Evolutionary conservation across 2,329 filamentous ascomycete genomes (phyloP).

Genomic region (Exophiala sp.): DNA sequence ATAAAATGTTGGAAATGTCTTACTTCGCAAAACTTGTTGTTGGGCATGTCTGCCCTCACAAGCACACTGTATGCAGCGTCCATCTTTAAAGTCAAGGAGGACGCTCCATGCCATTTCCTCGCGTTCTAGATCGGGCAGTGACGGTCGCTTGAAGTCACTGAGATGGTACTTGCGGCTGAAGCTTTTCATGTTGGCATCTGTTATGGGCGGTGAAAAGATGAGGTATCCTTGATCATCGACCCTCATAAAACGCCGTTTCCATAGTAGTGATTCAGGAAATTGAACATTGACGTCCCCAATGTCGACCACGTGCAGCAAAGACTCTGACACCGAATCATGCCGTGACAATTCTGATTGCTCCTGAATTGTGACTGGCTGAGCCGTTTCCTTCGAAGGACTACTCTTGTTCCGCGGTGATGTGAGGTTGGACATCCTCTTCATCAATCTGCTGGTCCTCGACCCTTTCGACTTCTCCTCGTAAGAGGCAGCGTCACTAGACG

Average conservation of each 20-base stretch:
- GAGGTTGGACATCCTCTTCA: conserved; percentile 61
- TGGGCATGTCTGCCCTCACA: conserved; percentile 54
- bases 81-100: conserved; percentile 57
- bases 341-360: conserved; percentile 30
- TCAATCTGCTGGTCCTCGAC: conserved; percentile 55
- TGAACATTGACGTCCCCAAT: conserved; percentile 93
- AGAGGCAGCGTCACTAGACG: conserved; percentile 34
- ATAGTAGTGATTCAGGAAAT: conserved; percentile 90
- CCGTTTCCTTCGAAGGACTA: conserved; percentile 42
- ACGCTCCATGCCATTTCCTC: conserved; percentile 89
- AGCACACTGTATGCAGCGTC: conserved; percentile 58
- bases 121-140: conserved; percentile 79
- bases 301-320: conserved; percentile 53
- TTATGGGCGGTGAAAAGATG: conserved; percentile 66
- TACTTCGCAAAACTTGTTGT: conserved; percentile 47
- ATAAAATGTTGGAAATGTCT: conserved; percentile 26
- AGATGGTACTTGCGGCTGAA: conserved; percentile 77
- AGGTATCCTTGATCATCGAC: conserved; percentile 80
- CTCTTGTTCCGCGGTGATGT: conserved; percentile 37
- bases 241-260: conserved; percentile 87
- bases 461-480: conserved; percentile 47
- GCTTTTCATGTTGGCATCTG: conserved; percentile 53
- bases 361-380: conserved; percentile 34
- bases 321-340: conserved; percentile 16
- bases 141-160: conserved; percentile 72